Conservation (phyloP, 2,329 filamentous ascomycete species). For the Aspergillus sp. region DNA sequence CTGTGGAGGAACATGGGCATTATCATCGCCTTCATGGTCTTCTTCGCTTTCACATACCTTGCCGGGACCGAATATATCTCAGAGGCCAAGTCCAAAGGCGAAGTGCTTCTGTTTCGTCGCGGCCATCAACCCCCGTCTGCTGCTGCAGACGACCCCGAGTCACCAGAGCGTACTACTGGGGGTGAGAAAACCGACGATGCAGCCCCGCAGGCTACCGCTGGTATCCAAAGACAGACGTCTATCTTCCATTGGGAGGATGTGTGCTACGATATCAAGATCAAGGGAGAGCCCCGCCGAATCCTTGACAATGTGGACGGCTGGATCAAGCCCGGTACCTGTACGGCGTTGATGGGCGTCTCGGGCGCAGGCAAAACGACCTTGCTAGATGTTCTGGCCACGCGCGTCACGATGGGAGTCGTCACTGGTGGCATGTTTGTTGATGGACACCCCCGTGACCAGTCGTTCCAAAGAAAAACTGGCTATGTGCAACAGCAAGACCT, state of each 20-base stretch:
- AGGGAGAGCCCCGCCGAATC: slow-evolving; percentile 64
- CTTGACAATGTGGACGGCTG: slow-evolving; percentile 52
- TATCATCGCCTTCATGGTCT: slow-evolving; percentile 59
- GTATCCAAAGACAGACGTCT: slow-evolving; percentile 56
- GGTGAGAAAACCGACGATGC: neutral
- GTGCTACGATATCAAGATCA: slow-evolving; percentile 76
- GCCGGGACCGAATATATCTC: slow-evolving; percentile 38
- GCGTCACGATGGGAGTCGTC: neutral
- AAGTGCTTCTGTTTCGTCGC: slow-evolving; percentile 14
- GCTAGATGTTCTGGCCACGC: neutral
- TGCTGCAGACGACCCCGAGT: slow-evolving; percentile 1
- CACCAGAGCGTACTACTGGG: neutral
- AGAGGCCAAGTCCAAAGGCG: slow-evolving; percentile 30
- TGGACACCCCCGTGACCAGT: neutral
- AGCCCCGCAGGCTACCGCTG: neutral
- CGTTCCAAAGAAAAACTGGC: neutral
- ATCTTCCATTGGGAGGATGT: slow-evolving; percentile 82
- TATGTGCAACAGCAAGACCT: slow-evolving; percentile 6
- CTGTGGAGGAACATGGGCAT: slow-evolving; percentile 70
- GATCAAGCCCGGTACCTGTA: slow-evolving; percentile 53
- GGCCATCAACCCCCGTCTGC: slow-evolving; percentile 1
- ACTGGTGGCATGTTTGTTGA: neutral
- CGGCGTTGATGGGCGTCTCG: slow-evolving; percentile 46
- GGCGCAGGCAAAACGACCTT: neutral
- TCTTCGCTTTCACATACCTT: slow-evolving; percentile 61